phyloP scores from a whole-genome alignment of 2,329 filamentous ascomycete genomes.

The Karstenula rhodostoma region DNA sequence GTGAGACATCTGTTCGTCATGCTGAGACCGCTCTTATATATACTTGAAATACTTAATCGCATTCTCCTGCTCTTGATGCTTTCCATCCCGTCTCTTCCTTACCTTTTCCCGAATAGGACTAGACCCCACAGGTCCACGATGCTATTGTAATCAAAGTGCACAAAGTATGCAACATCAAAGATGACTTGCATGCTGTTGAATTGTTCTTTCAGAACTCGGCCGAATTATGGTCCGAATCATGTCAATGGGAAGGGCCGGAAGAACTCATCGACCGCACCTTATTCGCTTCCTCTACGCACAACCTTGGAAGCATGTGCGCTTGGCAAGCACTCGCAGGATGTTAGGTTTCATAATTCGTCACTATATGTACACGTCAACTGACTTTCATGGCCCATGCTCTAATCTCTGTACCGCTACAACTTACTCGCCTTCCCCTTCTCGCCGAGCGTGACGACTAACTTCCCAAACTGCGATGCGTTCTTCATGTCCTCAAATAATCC shows the following conservation, averaged over 20 bases:
- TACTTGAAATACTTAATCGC: background rate
- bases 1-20: background rate
- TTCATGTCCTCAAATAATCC: constrained; percentile 88
- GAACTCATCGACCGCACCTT: background rate
- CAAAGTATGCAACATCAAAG: background rate
- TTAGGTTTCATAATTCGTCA: background rate
- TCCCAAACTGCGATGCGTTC: constrained; percentile 86
- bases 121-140: background rate
- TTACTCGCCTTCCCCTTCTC: constrained; percentile 37
- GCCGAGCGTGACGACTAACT: constrained; percentile 73
- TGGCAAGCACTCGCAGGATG: background rate
- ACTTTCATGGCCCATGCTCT: background rate
- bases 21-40: background rate
- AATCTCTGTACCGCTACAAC: constrained; percentile 28
- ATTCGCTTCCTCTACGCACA: too few relatives aligned
- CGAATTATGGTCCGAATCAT: background rate
- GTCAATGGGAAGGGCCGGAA: background rate
- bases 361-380: background rate
- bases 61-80: background rate
- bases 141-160: background rate
- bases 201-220: background rate
- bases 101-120: background rate
- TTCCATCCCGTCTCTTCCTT: too few relatives aligned
- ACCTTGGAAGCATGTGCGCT: background rate
- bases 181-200: too few relatives aligned